Percentiles rank a stretch among this genome's conserved stretches.
These are phyloP conservation scores for Eutreptiella sp. DNA, from an alignment of 208 protist species.

Conservation along the genomic window DNA sequence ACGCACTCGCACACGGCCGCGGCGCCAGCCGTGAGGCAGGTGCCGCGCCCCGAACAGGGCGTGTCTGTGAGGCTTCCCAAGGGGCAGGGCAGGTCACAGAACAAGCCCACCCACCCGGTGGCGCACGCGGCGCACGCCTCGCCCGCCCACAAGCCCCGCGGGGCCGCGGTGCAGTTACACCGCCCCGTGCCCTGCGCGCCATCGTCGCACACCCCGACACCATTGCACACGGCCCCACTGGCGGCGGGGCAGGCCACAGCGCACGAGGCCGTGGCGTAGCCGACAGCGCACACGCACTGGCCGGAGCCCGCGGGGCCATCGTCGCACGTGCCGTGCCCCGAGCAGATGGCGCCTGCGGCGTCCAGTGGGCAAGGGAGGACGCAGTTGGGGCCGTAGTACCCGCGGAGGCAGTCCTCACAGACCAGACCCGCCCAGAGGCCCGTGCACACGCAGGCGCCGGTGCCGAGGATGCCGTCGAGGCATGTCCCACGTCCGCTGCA, in stretches of 20 bases:
- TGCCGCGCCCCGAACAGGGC: constrained; percentile 1
- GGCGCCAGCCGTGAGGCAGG: constrained; percentile 1
- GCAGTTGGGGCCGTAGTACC: constrained; percentile 14
- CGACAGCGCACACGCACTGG: background rate
- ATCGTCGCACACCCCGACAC: constrained; percentile 12
- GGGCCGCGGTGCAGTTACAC: constrained; percentile 23
- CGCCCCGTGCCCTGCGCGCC: constrained; percentile 2
- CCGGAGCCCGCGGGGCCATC: constrained; percentile 18
- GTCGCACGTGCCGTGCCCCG: constrained; percentile 21
- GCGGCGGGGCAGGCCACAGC: background rate
- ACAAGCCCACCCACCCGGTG: constrained; percentile 9
- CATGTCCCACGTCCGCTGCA: constrained; percentile 16
- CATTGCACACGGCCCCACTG: background rate
- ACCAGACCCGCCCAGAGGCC: too few species aligned
- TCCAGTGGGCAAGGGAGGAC: background rate
- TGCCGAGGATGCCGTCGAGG: background rate
- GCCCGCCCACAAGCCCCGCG: constrained; percentile 19
- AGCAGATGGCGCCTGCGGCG: constrained; percentile 4
- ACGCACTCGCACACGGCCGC: too few species aligned
- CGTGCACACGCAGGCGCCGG: constrained; percentile 12
- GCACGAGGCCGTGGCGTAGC: constrained; percentile 21
- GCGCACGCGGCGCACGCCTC: constrained; percentile 13
- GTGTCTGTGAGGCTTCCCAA: constrained; percentile 9
- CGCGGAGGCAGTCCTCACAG: too few species aligned
- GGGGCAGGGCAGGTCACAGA: constrained; percentile 5